Evolutionary conservation across 345 rosid genomes (phyloP).

Genomic region (Brassica nigra): DNA sequence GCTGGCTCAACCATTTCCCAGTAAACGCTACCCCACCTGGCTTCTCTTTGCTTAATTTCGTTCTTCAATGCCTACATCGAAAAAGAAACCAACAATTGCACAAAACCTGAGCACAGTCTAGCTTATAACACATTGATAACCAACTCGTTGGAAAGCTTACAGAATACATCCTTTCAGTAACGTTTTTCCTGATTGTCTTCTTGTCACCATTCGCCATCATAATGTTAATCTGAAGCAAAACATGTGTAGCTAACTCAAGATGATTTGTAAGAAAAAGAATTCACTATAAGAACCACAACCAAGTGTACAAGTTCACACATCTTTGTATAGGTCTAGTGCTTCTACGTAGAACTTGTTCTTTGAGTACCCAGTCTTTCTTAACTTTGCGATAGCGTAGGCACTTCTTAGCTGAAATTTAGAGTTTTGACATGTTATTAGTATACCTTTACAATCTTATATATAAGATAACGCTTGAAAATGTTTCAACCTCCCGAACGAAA

Average conservation of each 20-base stretch:
- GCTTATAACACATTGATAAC: not conserved
- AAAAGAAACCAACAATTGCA: constrained; percentile 16
- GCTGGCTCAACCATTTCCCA: constrained; percentile 96
- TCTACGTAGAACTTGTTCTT: constrained; percentile 74
- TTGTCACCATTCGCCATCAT: constrained; percentile 78
- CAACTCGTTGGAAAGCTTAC: constrained; percentile 51
- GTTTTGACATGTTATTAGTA: not conserved
- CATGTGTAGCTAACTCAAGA: constrained; percentile 9
- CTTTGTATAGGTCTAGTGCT: constrained; percentile 73
- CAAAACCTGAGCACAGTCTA: not conserved
- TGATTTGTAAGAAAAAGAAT: not conserved
- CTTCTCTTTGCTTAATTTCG: constrained; percentile 84
- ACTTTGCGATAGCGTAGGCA: constrained; percentile 80
- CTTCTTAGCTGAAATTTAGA: constrained; percentile 67
- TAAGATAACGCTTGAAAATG: constrained; percentile 1
- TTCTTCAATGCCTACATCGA: constrained; percentile 69
- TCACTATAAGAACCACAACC: not conserved
- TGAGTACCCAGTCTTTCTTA: constrained; percentile 85
- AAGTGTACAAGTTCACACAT: constrained; percentile 48
- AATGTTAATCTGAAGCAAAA: constrained; percentile 64
- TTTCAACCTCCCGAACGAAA: constrained; percentile 66
- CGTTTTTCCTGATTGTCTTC: constrained; percentile 68
- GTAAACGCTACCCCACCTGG: constrained; percentile 64
- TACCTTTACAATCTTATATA: too few relatives aligned
- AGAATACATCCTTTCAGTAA: constrained; percentile 89